Base-by-base conservation (phyloP, 2,329 filamentous ascomycete species). In the Cylindrodendrum hubeiense region DNA sequence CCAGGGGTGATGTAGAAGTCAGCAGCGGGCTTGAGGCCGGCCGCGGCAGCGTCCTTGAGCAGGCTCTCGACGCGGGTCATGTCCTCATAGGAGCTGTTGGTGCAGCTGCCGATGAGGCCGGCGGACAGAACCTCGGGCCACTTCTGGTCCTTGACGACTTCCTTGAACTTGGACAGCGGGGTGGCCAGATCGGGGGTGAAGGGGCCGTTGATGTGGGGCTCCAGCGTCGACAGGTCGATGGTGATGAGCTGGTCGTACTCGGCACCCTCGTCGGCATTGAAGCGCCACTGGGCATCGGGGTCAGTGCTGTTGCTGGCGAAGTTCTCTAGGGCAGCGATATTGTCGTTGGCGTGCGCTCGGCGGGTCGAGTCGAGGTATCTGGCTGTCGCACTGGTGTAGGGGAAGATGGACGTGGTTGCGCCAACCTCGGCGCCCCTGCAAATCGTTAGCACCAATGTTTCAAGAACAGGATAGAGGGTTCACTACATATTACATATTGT, bases 141-240 rank as follows among this genome's bases (percentile, higher is more conserved):
- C 82, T 91, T 90, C 86, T 99, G 97, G 77, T 91, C 90, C 86
- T 97, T 94, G 77, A 95, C 95, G 73, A 94, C 93, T 78, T 97
- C 91, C 83, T 93, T 94, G 86, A 98, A 97, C 86, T 98, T 96
- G 84, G 94, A 97, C 81, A 99, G 97, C 55, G 96, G 96, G 8
- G 96, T 98, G 60, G 94, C 95, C 84, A 99, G 87, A 89, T 99
- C 96, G 67, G 96, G 96, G 28, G 96, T 99, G 89, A 98, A 98
- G 71, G 96, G 96, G 72, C 96, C 96, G 86, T 99, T 99, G 86
- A 99, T 94, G 81, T 98, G 94, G 72, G 96, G 96, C 87, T 99
- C 96, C 52, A 99, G 91, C 83, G 95, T 93, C 64, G 89, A 92
- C 60, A 99, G 89, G 87, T 99, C 95, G 84, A 99, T 93, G 85